phyloP scores from a whole-genome alignment of 495 filamentous ascomycete genomes.

The Geopyxis carbonaria region DNA sequence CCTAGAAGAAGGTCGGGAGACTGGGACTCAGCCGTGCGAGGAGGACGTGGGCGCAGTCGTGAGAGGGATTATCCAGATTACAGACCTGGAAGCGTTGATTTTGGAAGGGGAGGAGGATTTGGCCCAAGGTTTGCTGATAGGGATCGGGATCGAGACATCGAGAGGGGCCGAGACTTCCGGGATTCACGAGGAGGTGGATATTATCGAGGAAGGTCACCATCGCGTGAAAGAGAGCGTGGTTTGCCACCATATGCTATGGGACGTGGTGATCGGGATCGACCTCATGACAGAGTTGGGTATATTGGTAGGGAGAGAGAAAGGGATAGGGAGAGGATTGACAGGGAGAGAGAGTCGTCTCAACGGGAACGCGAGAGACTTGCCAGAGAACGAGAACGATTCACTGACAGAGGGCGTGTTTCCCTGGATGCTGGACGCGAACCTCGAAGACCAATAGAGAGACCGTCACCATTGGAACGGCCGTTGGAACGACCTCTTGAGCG shows the following conservation, averaged over 20 bases:
- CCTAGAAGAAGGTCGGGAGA: conserved; percentile 17
- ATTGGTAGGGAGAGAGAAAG: conserved; percentile 15
- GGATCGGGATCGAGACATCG: conserved; percentile 16
- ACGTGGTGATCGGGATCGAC: conserved; percentile 16
- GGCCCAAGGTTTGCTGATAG: conserved; percentile 12
- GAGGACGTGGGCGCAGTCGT: conserved; percentile 17
- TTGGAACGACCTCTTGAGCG: too few species aligned
- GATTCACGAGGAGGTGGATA: conserved; percentile 18
- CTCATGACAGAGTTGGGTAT: conserved; percentile 16
- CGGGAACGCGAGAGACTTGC: not conserved
- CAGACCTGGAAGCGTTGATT: conserved; percentile 15
- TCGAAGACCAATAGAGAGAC: too few species aligned
- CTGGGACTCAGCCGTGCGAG: conserved; percentile 16
- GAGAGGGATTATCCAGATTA: conserved; percentile 19
- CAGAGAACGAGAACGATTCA: conserved; percentile 2
- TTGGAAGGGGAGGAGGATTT: conserved; percentile 17
- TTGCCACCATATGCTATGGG: conserved; percentile 8
- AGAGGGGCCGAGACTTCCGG: conserved; percentile 15
- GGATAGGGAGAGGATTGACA: not conserved
- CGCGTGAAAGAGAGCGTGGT: conserved; percentile 18
- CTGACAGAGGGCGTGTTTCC: not conserved
- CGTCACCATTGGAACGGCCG: too few species aligned
- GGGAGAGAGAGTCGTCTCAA: not conserved
- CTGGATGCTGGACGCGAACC: too few species aligned
- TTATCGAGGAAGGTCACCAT: conserved; percentile 18